Conservation (phyloP, 371 early-diverging fungal species). For the Mortierella sp. region DNA sequence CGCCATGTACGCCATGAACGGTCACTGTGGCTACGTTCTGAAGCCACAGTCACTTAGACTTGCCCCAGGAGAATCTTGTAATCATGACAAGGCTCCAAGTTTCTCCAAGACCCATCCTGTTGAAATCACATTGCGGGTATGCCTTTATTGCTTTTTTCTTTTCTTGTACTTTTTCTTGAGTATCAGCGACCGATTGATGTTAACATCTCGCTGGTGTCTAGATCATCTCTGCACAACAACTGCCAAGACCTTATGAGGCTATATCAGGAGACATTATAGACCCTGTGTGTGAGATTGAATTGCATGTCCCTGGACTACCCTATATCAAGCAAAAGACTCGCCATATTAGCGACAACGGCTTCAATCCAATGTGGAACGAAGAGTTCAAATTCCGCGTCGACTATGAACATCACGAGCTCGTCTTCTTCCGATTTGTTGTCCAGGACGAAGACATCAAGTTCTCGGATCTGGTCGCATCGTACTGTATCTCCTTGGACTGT, state of each 20-base stretch:
- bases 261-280: slow-evolving; percentile 65
- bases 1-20: slow-evolving; percentile 79
- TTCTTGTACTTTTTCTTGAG: not conserved
- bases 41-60: slow-evolving; percentile 71
- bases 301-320: slow-evolving; percentile 54
- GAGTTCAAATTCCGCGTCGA: slow-evolving; percentile 61
- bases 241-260: slow-evolving; percentile 69
- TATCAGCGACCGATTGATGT: too few relatives aligned
- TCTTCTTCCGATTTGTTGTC: slow-evolving; percentile 67
- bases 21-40: slow-evolving; percentile 79
- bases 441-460: slow-evolving; percentile 64
- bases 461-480: slow-evolving; percentile 64
- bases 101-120: slow-evolving; percentile 36
- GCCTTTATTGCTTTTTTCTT: not conserved
- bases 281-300: slow-evolving; percentile 70
- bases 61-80: slow-evolving; percentile 24
- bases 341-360: slow-evolving; percentile 61
- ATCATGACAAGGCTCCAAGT: slow-evolving; percentile 44
- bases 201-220: slow-evolving; percentile 18
- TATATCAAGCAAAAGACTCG: slow-evolving; percentile 56
- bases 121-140: slow-evolving; percentile 39
- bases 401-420: slow-evolving; percentile 61
- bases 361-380: slow-evolving; percentile 76
- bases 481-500: slow-evolving; percentile 60
- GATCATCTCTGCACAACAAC: slow-evolving; percentile 73